Evolutionary conservation across 371 early-diverging fungal genomes (phyloP), one percentile per base, ranked within the genome.

Genomic region (Saksenaea vasiformis): DNA sequence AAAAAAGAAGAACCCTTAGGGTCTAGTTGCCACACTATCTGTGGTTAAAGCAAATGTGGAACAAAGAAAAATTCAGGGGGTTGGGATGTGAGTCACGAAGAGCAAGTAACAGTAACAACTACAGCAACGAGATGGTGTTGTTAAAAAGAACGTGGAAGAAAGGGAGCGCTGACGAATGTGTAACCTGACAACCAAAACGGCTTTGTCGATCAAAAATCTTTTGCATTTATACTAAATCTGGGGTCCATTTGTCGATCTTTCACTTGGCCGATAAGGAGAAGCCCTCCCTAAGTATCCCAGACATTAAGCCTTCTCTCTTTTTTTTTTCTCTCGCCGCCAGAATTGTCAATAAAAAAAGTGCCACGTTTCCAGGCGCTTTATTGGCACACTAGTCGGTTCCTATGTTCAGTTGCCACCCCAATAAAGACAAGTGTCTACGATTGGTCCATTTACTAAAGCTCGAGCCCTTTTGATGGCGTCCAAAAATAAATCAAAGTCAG

Each of bases 121-220:
- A 41, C 43, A 41, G 19, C 43, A 41, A 41, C 43, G 43, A 41
- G 43, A 41, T 41, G 43, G 43, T 41, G 43, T 41, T 41, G 43
- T 41, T 41, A n/a, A 17, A n/a, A 41, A 41, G 43, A 41, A 41
- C 43, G 43, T 41, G 43, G 19, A 41, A 41, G 17, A 9, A n/a
- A 41, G 43, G 43, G 43, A 41, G 43, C 14, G 43, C 43, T 41
- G 14, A 14, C 43, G 43, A 41, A 41, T 41, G 43, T 41, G 43
- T 41, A 41, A 41, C 43, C 43, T 41, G 43, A 41, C 43, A 41
- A 41, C 43, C 43, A 17, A 41, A 41, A 41, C 7, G 43, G 43
- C 0, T 41, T 15, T 41, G 43, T 41, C 43, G 43, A 41, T 41
- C 43, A 41, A 14, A n/a, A 41, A 41, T n/a, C 7, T 17, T 41